These are phyloP conservation scores for Mycosphaerella arachidis DNA, from an alignment of 2,329 filamentous ascomycete genomes.

Conservation along the genomic window DNA sequence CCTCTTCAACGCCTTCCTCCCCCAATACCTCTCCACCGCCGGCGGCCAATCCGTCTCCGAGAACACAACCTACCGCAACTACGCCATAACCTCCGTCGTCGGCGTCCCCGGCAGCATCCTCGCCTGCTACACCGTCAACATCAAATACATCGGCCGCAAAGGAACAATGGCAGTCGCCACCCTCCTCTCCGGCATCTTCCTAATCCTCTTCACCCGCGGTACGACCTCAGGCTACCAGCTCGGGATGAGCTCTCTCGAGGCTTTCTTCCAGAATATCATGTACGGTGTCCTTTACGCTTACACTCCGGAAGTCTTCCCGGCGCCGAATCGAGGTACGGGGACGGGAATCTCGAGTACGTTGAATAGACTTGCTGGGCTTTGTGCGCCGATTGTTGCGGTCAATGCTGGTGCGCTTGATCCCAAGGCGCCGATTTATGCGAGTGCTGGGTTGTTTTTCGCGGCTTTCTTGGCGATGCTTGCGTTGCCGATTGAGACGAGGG, in stretches of 20 bases:
- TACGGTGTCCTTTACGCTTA: constrained; percentile 74
- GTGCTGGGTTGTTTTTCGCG: constrained; percentile 41
- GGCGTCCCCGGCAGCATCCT: constrained; percentile 74
- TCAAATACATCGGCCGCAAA: constrained; percentile 67
- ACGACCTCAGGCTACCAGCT: constrained; percentile 56
- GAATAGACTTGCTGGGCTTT: constrained; percentile 63
- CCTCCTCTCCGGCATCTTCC: constrained; percentile 61
- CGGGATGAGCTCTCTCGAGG: constrained; percentile 52
- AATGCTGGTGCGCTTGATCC: constrained; percentile 38
- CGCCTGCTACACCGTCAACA: constrained; percentile 67
- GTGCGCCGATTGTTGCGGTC: constrained; percentile 63
- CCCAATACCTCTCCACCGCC: constrained; percentile 67
- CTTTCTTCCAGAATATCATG: constrained; percentile 68
- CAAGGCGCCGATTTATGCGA: constrained; percentile 41
- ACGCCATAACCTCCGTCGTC: constrained; percentile 71
- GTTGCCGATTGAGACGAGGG: constrained; percentile 43
- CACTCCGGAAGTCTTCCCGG: constrained; percentile 72
- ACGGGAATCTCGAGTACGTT: constrained; percentile 68
- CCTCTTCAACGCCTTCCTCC: constrained; percentile 86
- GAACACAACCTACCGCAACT: constrained; percentile 64
- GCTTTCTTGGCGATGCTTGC: constrained; percentile 40
- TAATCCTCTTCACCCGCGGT: constrained; percentile 62
- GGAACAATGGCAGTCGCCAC: constrained; percentile 67
- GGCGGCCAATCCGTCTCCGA: constrained; percentile 39
- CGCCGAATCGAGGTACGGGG: constrained; percentile 65